Evolutionary conservation across 1,284 basidiomycete genomes (phyloP).

Genomic region (Schizopora paradoxa): DNA sequence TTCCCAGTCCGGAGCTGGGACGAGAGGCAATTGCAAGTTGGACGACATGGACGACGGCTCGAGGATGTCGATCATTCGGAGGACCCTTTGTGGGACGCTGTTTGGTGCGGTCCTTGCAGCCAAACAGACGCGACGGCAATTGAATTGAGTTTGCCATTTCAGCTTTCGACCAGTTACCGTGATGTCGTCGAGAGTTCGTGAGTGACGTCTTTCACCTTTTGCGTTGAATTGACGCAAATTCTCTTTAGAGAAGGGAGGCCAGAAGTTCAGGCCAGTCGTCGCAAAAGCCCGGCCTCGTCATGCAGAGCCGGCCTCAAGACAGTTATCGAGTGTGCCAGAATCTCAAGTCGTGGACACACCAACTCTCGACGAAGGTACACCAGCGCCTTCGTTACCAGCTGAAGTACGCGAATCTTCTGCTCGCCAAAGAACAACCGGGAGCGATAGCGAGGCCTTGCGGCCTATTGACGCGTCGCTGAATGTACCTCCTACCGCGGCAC

Average conservation of each 20-base stretch:
- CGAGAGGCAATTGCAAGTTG: constrained; percentile 45
- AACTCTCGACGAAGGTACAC: too few species aligned
- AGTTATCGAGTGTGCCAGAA: not conserved
- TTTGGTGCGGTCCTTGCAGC: not conserved
- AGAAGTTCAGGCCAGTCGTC: constrained; percentile 57
- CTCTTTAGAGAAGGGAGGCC: constrained; percentile 59
- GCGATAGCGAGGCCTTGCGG: too few species aligned
- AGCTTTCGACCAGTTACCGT: not conserved
- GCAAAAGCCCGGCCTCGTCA: constrained; percentile 26
- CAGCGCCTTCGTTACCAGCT: too few species aligned
- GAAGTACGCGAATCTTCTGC: too few species aligned
- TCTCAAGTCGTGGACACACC: not conserved
- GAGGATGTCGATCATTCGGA: not conserved
- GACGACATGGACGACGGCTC: constrained; percentile 7
- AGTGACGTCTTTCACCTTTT: constrained; percentile 32
- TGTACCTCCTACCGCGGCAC: too few species aligned
- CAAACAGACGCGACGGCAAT: not conserved
- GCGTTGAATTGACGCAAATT: constrained; percentile 8
- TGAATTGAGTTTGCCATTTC: not conserved
- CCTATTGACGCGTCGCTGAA: too few species aligned
- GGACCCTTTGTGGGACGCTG: not conserved
- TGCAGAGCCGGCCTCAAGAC: not conserved
- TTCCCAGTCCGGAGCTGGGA: constrained; percentile 55
- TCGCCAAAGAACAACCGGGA: too few species aligned
- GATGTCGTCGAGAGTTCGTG: constrained; percentile 76